A percentile compares a stretch with the other conserved stretches of the same genome.
These are phyloP conservation scores for Fraxinus angustifolia DNA, from an alignment of 305 asterid species.

Conservation along the genomic window DNA sequence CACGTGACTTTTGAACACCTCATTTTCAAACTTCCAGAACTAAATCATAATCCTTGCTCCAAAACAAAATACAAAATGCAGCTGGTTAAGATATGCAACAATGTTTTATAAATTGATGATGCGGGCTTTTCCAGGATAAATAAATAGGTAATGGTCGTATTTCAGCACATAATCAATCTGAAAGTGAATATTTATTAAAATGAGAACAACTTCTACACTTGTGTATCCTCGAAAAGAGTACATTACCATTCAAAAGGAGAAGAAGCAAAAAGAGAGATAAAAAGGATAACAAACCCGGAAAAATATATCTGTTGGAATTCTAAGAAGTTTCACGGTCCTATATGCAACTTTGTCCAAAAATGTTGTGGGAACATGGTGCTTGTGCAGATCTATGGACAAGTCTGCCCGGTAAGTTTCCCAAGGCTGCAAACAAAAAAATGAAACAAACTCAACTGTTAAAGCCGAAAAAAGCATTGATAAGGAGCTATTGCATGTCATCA, in stretches of 20 bases:
- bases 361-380: conserved; percentile 81
- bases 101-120: neutral
- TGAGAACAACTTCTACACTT: neutral
- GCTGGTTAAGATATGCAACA: neutral
- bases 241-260: conserved; percentile 1
- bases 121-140: neutral
- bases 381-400: conserved; percentile 65
- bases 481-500: neutral
- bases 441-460: conserved; percentile 1
- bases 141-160: neutral
- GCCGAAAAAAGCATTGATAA: neutral
- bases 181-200: neutral
- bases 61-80: neutral
- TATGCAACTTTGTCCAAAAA: conserved; percentile 71
- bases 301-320: conserved; percentile 80
- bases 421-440: conserved; percentile 51
- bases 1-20: neutral
- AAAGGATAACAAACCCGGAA: conserved; percentile 50
- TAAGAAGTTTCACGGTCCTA: conserved; percentile 75
- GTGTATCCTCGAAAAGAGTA: neutral
- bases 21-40: neutral
- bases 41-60: neutral
- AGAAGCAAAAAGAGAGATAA: neutral
- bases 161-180: neutral
- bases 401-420: conserved; percentile 84